Evolutionary conservation across 2,329 filamentous ascomycete genomes (phyloP), one percentile per base, ranked within the genome.

Genomic region (Malbranchea cinnamomea): DNA sequence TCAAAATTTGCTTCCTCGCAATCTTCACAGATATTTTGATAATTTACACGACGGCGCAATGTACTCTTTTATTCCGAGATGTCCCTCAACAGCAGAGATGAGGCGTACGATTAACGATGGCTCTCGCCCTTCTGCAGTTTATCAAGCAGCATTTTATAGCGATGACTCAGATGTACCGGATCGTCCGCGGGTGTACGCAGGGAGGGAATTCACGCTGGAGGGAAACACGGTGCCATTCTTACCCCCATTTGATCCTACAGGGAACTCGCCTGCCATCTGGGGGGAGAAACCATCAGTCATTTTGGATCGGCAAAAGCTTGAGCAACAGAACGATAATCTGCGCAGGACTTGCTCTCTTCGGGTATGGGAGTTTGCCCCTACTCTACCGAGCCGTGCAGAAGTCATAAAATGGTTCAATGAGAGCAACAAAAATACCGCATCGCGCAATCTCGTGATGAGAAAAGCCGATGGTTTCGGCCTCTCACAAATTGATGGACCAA

Each of bases 401-500:
- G 82, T 94, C 3, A 49, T 68, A 26, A 41, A 55, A 3, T 95
- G 85, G 84, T 63, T 75, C 46, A 45, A 60, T 16, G 57, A 60
- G 12, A 42, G 54, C 37, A 34, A 37, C 12, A 59, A 12, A 38
- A 54, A 40, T 33, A 34, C 26, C 31, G 35, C 26, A 27, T 25
- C n/a, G 19, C 29, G 6, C 17, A 19, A 17, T 26, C 23, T 22
- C 10, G 17, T 12, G 12, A n/a, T 12, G 9, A 26, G 28, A 2
- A 30, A 28, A 20, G 11, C 30, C 15, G 28, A 18, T 7, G 25
- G 29, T 1, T 43, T 56, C 42, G 33, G 42, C 37, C 51, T 84
- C 4, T 93, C 84, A 1, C 85, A 95, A 47, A 87, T 95, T 31
- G 81, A 92, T 29, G 83, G 79, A 0, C 74, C 84, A 0, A 94